phyloP scores from a whole-genome alignment of 768 basidiomycete genomes.

The Boletellus sp. region DNA sequence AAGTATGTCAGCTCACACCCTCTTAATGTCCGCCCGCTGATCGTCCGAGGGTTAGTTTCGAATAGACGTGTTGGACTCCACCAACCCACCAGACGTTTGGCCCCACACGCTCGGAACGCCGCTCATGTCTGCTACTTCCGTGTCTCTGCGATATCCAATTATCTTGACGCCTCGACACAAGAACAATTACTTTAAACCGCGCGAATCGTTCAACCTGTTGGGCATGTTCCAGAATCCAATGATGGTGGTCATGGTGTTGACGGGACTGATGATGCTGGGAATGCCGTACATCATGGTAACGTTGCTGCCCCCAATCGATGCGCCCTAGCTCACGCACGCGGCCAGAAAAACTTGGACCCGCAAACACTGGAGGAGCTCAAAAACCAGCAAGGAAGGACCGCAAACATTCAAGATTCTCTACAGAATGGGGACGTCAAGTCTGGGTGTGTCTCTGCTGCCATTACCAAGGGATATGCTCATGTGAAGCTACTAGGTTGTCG shows the following conservation, averaged over 20 bases:
- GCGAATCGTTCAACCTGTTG: constrained; percentile 67
- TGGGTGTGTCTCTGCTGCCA: constrained; percentile 40
- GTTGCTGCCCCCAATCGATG: not conserved
- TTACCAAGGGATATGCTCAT: constrained; percentile 3
- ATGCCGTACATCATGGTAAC: constrained; percentile 76
- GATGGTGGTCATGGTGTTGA: constrained; percentile 74
- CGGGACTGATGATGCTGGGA: constrained; percentile 61
- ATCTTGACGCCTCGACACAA: constrained; percentile 50
- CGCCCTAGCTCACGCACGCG: constrained; percentile 7
- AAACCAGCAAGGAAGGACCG: constrained; percentile 54
- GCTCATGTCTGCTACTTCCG: constrained; percentile 51
- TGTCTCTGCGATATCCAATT: constrained; percentile 61
- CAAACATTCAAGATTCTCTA: constrained; percentile 52
- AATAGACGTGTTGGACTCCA: constrained; percentile 53
- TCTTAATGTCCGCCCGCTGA: constrained; percentile 2
- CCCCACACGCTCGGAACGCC: constrained; percentile 70
- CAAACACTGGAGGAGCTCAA: constrained; percentile 63
- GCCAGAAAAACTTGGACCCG: constrained; percentile 74
- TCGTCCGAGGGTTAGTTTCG: constrained; percentile 46
- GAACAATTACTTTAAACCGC: constrained; percentile 63
- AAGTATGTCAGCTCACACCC: constrained; percentile 39
- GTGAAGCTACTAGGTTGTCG: constrained; percentile 36
- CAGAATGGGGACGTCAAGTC: constrained; percentile 56
- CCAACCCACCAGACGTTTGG: constrained; percentile 47
- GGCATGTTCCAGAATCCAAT: constrained; percentile 81